Percentiles rank a stretch among this genome's conserved stretches.
Evolutionary conservation across 345 rosid species (phyloP).

Genomic region (Melaleuca alternifolia): DNA sequence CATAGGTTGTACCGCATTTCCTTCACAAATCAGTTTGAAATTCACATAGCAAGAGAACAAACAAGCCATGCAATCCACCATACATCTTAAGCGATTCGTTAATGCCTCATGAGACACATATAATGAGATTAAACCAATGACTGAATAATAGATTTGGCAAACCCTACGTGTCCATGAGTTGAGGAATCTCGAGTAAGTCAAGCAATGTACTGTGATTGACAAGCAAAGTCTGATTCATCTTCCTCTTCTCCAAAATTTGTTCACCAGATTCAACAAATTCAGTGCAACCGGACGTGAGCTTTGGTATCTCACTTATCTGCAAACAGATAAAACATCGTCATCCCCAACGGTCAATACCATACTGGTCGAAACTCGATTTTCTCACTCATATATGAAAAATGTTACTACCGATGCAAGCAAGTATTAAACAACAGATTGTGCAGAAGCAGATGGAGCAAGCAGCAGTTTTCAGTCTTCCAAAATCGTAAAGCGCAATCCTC

Average conservation of each 20-base stretch:
- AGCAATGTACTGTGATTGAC: constrained; percentile 86
- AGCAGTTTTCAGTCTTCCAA: neutral
- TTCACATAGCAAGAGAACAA: neutral
- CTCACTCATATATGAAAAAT: neutral
- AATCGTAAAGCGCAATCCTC: neutral
- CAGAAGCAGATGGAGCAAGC: neutral
- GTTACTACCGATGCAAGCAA: neutral
- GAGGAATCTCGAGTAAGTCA: constrained; percentile 99
- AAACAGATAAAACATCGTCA: neutral
- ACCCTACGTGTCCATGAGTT: constrained; percentile 98
- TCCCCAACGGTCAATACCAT: neutral
- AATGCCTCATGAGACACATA: neutral
- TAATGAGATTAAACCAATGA: neutral
- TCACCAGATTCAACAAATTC: constrained; percentile 84
- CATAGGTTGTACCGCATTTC: neutral
- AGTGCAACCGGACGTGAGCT: constrained; percentile 80
- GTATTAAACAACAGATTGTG: neutral
- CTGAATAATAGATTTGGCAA: neutral
- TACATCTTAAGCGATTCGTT: neutral
- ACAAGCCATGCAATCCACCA: neutral
- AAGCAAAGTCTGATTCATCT: constrained; percentile 85
- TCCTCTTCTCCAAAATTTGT: constrained; percentile 81
- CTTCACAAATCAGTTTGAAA: neutral
- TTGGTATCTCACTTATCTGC: constrained; percentile 73
- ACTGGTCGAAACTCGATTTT: neutral